phyloP scores from a whole-genome alignment of 2,329 filamentous ascomycete genomes.

The Proliferodiscus dingleyae region DNA sequence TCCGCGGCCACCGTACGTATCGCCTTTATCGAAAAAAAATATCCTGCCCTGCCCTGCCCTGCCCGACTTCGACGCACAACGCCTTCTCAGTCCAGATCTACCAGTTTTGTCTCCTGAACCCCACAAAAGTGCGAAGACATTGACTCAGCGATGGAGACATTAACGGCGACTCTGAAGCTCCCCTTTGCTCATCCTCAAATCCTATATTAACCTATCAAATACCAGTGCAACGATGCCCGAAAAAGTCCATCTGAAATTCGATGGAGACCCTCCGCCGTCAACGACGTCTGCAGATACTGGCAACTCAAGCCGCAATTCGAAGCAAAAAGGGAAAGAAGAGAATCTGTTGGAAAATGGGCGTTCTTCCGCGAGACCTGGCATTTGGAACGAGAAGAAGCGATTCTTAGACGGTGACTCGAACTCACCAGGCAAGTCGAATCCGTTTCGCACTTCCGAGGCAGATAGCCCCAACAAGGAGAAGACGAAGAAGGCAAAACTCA shows the following conservation, averaged over 20 bases:
- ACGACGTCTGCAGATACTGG: background rate
- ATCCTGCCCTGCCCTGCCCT: background rate
- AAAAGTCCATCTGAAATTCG: constrained; percentile 36
- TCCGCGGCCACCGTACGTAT: background rate
- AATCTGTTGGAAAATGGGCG: background rate
- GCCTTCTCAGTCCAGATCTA: background rate
- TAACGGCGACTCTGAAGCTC: too few relatives aligned
- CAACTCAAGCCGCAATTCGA: background rate
- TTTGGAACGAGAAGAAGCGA: constrained; percentile 11
- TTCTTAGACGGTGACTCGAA: constrained; percentile 21
- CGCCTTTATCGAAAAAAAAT: background rate
- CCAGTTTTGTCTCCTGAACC: too few relatives aligned
- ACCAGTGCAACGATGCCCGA: constrained; percentile 35
- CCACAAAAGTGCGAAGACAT: too few relatives aligned
- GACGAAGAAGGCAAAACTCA: constrained; percentile 30
- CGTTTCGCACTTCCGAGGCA: background rate
- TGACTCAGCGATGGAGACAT: background rate
- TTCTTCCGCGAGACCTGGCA: background rate
- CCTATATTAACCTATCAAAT: too few relatives aligned
- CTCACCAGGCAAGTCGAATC: constrained; percentile 3
- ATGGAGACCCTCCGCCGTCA: constrained; percentile 25
- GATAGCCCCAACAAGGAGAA: constrained; percentile 11
- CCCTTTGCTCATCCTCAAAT: too few relatives aligned
- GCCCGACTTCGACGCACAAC: too few relatives aligned
- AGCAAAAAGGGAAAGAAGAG: background rate